Conservation (phyloP, 176 grass and related monocot genomes). For the Avena insularis region DNA sequence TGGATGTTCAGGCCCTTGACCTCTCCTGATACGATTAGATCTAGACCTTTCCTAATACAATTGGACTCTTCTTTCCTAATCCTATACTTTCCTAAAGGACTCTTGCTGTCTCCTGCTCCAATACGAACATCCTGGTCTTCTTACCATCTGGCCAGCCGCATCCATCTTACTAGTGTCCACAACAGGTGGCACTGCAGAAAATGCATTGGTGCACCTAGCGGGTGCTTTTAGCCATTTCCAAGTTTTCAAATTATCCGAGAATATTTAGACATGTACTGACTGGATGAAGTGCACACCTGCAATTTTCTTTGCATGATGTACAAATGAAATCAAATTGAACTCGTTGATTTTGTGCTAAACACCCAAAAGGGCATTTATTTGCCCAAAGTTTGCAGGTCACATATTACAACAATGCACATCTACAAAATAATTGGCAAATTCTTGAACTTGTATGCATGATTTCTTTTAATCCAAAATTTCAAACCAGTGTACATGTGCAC, state of each 20-base stretch:
- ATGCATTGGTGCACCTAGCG: neutral
- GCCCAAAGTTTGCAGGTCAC: neutral
- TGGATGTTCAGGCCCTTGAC: too few relatives aligned
- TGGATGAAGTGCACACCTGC: neutral
- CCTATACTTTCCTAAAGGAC: too few relatives aligned
- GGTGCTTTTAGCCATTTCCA: neutral
- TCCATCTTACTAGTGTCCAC: too few relatives aligned
- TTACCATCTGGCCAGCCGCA: too few relatives aligned
- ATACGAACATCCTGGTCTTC: too few relatives aligned
- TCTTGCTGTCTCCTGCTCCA: too few relatives aligned
- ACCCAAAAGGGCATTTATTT: conserved; percentile 1
- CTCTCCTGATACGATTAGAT: too few relatives aligned
- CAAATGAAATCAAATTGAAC: neutral
- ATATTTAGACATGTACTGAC: neutral
- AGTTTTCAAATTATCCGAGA: neutral
- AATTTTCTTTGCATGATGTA: conserved; percentile 9
- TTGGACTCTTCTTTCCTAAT: too few relatives aligned
- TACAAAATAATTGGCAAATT: neutral
- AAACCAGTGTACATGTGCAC: neutral
- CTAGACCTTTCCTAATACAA: too few relatives aligned
- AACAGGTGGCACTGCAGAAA: neutral
- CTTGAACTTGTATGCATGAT: neutral
- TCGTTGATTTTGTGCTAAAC: neutral
- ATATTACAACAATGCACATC: conserved; percentile 6
- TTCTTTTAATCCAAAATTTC: neutral